phyloP scores from a whole-genome alignment of 352 stramenopile species.

The Saprolegnia diclina region DNA sequence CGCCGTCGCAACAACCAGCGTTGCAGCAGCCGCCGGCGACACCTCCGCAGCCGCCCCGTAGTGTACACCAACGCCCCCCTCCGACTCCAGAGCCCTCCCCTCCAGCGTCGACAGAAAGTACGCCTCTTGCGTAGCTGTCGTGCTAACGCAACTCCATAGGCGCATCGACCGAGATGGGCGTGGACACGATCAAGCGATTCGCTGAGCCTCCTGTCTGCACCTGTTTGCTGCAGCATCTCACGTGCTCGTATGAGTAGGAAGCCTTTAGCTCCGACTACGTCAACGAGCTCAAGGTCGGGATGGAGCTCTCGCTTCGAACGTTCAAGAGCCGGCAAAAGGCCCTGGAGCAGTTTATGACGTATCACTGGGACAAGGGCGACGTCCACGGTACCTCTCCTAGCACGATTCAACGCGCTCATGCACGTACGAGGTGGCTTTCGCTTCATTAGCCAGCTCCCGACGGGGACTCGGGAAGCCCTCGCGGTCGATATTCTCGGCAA shows the following conservation, averaged over 20 bases:
- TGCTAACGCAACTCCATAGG: no score
- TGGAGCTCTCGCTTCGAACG: constrained; percentile 76
- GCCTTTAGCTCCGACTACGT: constrained; percentile 45
- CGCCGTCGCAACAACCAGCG: background rate
- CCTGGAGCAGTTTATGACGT: constrained; percentile 53
- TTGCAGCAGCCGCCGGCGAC: background rate
- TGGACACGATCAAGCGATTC: constrained; percentile 22
- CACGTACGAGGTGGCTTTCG: constrained; percentile 42
- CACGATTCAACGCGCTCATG: background rate
- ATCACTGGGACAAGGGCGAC: constrained; percentile 60
- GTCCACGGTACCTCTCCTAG: constrained; percentile 33
- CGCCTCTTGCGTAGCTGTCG: background rate
- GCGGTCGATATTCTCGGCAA: constrained; percentile 62
- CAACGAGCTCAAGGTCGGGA: constrained; percentile 76
- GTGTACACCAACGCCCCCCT: constrained; percentile 7
- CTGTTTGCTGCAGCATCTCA: no score
- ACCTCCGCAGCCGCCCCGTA: background rate
- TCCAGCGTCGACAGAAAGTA: background rate
- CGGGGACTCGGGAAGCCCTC: constrained; percentile 62
- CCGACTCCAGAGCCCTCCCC: background rate
- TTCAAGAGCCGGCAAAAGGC: constrained; percentile 64
- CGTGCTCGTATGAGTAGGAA: background rate
- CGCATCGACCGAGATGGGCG: constrained; percentile 10
- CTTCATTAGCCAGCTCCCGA: constrained; percentile 56
- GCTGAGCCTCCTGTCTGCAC: background rate